Percentiles rank a stretch among this genome's conserved stretches.
Conservation (phyloP, 163 green algal species). For the Scenedesmus sp. region DNA sequence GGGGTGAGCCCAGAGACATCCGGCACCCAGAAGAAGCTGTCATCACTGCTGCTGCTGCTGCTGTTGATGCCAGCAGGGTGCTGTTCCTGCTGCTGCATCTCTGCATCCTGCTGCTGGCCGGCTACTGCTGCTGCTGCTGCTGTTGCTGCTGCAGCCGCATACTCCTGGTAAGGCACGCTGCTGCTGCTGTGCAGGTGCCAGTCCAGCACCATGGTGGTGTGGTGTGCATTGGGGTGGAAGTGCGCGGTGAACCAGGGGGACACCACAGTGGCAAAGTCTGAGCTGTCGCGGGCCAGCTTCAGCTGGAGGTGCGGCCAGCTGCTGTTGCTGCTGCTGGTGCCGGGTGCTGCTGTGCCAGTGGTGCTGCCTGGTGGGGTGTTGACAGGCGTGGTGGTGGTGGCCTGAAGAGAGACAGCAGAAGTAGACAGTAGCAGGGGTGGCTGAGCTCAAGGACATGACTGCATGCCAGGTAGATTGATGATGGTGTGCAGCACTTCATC, state of each 20-base stretch:
- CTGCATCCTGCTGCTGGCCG: neutral
- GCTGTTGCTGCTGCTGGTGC: neutral
- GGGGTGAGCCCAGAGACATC: neutral
- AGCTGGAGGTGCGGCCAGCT: constrained; percentile 35
- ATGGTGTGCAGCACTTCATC: neutral
- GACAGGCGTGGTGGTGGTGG: neutral
- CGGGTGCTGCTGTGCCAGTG: neutral
- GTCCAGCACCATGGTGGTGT: constrained; percentile 40
- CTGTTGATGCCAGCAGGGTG: neutral
- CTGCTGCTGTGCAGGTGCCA: constrained; percentile 10
- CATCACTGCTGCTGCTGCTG: neutral
- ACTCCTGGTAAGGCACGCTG: neutral
- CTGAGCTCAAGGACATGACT: too few species aligned
- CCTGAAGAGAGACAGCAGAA: neutral
- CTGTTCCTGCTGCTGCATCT: neutral
- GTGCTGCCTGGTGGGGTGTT: neutral
- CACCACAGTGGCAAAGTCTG: neutral
- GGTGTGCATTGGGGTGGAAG: constrained; percentile 22
- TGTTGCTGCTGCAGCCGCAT: neutral
- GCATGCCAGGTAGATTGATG: neutral
- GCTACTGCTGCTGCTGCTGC: constrained; percentile 29
- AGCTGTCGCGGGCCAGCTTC: constrained; percentile 32
- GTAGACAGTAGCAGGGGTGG: too few species aligned
- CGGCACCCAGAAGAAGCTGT: constrained; percentile 20
- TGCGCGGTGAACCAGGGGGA: constrained; percentile 11